phyloP scores from a whole-genome alignment of 2,329 filamentous ascomycete genomes.

The Anisogramma anomala region DNA sequence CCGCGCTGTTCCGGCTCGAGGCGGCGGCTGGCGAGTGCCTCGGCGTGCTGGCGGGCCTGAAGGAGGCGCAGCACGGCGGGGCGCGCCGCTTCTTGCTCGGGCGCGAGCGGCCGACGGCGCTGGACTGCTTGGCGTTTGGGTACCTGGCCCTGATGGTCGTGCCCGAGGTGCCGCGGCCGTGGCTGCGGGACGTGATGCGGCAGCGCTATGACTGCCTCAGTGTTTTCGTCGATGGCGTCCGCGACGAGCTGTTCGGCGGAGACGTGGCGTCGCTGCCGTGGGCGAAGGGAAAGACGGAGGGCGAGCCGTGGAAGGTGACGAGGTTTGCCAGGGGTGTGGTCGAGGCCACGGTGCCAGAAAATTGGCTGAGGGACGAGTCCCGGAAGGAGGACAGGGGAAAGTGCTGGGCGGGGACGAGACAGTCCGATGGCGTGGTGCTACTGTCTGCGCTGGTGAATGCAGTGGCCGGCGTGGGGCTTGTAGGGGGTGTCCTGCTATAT shows the following conservation, averaged over 20 bases:
- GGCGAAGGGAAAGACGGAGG: not conserved
- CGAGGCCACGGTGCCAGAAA: slow-evolving; percentile 5
- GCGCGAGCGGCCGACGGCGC: slow-evolving; percentile 36
- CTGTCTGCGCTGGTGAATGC: slow-evolving; percentile 4
- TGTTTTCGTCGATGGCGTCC: slow-evolving; percentile 17
- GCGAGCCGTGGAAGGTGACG: slow-evolving; percentile 1
- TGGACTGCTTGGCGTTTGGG: slow-evolving; percentile 73
- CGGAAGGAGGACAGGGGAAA: not conserved
- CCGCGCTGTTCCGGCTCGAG: slow-evolving; percentile 64
- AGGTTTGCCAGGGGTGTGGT: slow-evolving; percentile 10
- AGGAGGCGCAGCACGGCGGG: slow-evolving; percentile 34
- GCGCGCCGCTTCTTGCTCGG: slow-evolving; percentile 1
- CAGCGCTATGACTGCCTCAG: slow-evolving; percentile 16
- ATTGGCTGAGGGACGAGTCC: slow-evolving; percentile 3
- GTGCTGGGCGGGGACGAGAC: not conserved
- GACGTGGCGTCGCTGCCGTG: slow-evolving; percentile 11
- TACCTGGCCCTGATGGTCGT: slow-evolving; percentile 64
- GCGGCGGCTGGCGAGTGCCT: slow-evolving; percentile 61
- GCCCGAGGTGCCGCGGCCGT: slow-evolving; percentile 25
- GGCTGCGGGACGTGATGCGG: slow-evolving; percentile 21
- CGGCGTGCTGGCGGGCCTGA: slow-evolving; percentile 54
- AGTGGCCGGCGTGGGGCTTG: slow-evolving; percentile 3
- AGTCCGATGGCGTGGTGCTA: not conserved
- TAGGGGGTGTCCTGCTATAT: slow-evolving; percentile 12
- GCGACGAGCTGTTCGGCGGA: slow-evolving; percentile 12